Evolutionary conservation across 75 land plant species (phyloP), one percentile per base, ranked within the genome.

Genomic region (Cunninghamia lanceolata): DNA sequence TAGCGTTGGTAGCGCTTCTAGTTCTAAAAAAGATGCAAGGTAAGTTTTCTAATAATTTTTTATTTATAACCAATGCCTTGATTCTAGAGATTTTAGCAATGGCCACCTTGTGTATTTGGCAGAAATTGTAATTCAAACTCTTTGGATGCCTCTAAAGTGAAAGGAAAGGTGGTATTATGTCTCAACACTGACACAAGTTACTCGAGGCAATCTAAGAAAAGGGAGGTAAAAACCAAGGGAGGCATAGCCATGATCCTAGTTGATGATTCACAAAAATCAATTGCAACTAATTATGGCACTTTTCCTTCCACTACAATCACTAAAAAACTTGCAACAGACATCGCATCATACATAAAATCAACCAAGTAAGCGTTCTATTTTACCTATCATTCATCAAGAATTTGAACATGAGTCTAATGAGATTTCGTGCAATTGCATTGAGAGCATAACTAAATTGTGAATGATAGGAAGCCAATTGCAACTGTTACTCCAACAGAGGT

Each of bases 101-200:
- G 43, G 14, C 40, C 7, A 17, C 13, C 21, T 36, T 79, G 9
- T 36, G 32, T 79, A 0, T 32, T 52, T 1, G 17, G 45, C 86
- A 96, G 98, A 14, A 87, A 89, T 53, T 95, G 99, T 71, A 11
- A 85, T 42, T 70, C 83, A n/a, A 86, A 46, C 53, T 15, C 94
- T n/a, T n/a, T 96, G 73, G 89, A 93, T 46, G 74, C 75, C 25
- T 66, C 42, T 13, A 89, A 91, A 82, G 87, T 94, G 50, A 86
- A 87, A 82, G 96, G 93, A n/a, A 95, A 92, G 88, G 92, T 96
- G 30, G 93, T 96, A 38, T 21, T 92, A 0, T 96, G 99, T 88
- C 66, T 85, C 17, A 82, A 85, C n/a, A 73, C 82, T 35, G 83
- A 86, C 9, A 47, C 13, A 9, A 73, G 2, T 0, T 74, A 53